Evolutionary conservation across 192 early-diverging fungal genomes (phyloP).

Genomic region (Mortierella hygrophila): DNA sequence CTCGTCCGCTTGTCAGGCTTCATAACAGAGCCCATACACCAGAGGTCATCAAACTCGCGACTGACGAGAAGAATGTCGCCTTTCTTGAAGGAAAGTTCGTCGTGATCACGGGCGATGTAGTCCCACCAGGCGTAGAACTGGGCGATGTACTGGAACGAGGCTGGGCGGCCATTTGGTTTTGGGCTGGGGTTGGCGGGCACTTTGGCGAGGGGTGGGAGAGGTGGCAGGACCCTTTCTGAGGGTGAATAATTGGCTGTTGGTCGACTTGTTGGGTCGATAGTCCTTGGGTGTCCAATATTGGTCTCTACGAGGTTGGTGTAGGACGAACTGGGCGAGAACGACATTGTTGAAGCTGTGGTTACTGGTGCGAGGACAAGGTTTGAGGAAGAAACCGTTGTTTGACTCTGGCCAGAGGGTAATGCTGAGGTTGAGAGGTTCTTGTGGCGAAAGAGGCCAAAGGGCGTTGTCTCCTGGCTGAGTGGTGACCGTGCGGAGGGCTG

Average conservation of each 20-base stretch:
- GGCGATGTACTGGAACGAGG: constrained; percentile 49
- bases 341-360: constrained; percentile 16
- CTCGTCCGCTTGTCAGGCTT: constrained; percentile 43
- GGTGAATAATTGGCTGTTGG: constrained; percentile 23
- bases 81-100: constrained; percentile 52
- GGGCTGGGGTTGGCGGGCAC: constrained; percentile 20
- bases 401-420: constrained; percentile 22
- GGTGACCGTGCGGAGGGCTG: constrained; percentile 53
- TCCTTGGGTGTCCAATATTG: constrained; percentile 9
- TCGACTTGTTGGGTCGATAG: constrained; percentile 14
- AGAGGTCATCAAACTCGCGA: constrained; percentile 49
- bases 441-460: constrained; percentile 54
- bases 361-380: constrained; percentile 31
- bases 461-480: constrained; percentile 51
- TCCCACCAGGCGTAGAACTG: constrained; percentile 56
- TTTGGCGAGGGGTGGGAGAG: constrained; percentile 37
- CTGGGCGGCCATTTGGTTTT: constrained; percentile 37
- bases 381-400: constrained; percentile 21
- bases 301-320: constrained; percentile 36
- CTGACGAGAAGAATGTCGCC: constrained; percentile 50
- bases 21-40: constrained; percentile 53
- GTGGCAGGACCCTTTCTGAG: constrained; percentile 35
- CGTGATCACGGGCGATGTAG: constrained; percentile 52
- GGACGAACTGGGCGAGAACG: constrained; percentile 46
- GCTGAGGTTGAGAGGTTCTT: constrained; percentile 54